Evolutionary conservation across 805 yeast genomes (phyloP).

Genomic region (Candida sithepensis): DNA sequence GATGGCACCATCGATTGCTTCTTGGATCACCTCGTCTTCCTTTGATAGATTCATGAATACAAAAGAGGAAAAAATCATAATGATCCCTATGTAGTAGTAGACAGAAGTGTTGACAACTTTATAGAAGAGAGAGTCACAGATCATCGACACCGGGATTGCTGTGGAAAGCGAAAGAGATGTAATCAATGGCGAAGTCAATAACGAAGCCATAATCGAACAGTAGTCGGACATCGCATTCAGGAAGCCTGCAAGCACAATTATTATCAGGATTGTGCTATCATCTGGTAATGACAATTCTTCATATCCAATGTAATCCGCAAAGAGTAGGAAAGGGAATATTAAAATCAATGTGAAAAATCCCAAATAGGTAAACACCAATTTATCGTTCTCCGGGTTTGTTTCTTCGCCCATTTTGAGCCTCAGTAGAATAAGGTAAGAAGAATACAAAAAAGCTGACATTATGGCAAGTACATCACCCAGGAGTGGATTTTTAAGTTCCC

Average conservation of each 20-base stretch:
- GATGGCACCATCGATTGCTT: conserved; percentile 45
- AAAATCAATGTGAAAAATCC: conserved; percentile 40
- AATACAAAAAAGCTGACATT: conserved; percentile 43
- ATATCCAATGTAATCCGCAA: conserved; percentile 35
- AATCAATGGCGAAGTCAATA: conserved; percentile 51
- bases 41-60: conserved; percentile 42
- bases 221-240: conserved; percentile 48
- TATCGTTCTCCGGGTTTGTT: conserved; percentile 41
- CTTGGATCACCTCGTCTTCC: conserved; percentile 42
- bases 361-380: conserved; percentile 43
- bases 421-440: conserved; percentile 42
- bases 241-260: conserved; percentile 39
- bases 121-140: conserved; percentile 41
- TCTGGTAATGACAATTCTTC: conserved; percentile 43
- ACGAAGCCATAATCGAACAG: conserved; percentile 46
- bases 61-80: conserved; percentile 43
- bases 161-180: conserved; percentile 49
- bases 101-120: conserved; percentile 29
- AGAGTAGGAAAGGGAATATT: conserved; percentile 37
- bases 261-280: conserved; percentile 30
- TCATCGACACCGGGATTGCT: conserved; percentile 49
- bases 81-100: conserved; percentile 44
- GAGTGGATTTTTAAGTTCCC: conserved; percentile 27
- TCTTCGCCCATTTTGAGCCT: conserved; percentile 43
- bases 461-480: conserved; percentile 46